A percentile compares a stretch with the other conserved stretches of the same genome.
These are phyloP conservation scores for Botrytis pseudocinerea DNA, from an alignment of 2,329 filamentous ascomycete species.

Conservation along the genomic window DNA sequence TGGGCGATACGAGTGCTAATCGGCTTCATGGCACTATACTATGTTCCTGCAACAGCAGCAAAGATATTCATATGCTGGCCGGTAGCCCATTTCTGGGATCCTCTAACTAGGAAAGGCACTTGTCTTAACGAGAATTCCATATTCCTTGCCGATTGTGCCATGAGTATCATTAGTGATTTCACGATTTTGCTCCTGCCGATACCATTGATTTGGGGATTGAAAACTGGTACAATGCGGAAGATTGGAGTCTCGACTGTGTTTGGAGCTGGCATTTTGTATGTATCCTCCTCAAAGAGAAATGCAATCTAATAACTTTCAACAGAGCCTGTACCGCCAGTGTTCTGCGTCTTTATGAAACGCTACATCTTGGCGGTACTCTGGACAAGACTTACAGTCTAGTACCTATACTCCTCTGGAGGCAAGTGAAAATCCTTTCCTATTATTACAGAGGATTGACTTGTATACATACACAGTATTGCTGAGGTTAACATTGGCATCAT, in stretches of 20 bases:
- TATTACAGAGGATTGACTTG: neutral
- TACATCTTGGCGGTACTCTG: neutral
- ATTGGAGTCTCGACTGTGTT: neutral
- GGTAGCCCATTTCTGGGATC: slow-evolving; percentile 5
- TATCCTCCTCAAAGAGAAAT: neutral
- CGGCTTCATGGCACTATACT: neutral
- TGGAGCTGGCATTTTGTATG: slow-evolving; percentile 6
- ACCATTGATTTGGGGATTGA: slow-evolving; percentile 3
- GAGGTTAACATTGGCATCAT: slow-evolving; percentile 5
- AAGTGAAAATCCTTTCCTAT: neutral
- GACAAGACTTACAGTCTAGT: neutral
- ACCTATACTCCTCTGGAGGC: slow-evolving; percentile 1
- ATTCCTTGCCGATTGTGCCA: slow-evolving; percentile 5
- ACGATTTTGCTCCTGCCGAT: slow-evolving; percentile 6
- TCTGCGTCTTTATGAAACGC: neutral
- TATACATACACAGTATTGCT: neutral
- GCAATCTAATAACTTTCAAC: neutral
- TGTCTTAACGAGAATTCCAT: slow-evolving; percentile 10
- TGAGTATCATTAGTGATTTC: slow-evolving; percentile 11
- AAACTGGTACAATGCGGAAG: slow-evolving; percentile 5
- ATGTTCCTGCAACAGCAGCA: neutral
- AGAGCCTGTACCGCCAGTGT: slow-evolving; percentile 6
- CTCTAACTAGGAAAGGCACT: neutral
- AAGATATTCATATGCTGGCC: slow-evolving; percentile 20
- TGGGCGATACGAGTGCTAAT: slow-evolving; percentile 6